phyloP scores from a whole-genome alignment of 2,329 filamentous ascomycete species.

The Stemphylium vesicarium region DNA sequence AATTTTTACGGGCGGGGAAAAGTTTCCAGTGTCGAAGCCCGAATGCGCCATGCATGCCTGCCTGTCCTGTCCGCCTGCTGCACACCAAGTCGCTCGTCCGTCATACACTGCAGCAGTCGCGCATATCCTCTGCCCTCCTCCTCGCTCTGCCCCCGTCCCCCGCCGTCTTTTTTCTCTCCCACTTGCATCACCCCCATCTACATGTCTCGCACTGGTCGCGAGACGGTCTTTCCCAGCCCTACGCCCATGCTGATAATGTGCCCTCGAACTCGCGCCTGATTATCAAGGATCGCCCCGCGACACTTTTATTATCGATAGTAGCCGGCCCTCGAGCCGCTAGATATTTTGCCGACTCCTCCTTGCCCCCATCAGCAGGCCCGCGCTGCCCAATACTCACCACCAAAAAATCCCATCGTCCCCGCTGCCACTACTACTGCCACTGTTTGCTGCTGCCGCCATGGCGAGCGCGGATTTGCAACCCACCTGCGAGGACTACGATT shows the following conservation, averaged over 20 bases:
- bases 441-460: constrained; percentile 26
- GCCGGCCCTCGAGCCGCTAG: constrained; percentile 25
- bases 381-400: constrained; percentile 9
- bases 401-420: neutral
- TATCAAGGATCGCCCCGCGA: constrained; percentile 24
- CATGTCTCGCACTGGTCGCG: constrained; percentile 13
- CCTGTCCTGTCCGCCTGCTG: constrained; percentile 12
- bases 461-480: constrained; percentile 31
- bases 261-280: constrained; percentile 27
- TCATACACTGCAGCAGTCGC: constrained; percentile 21
- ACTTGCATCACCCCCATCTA: neutral
- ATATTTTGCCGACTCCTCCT: constrained; percentile 20
- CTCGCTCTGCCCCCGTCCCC: constrained; percentile 7
- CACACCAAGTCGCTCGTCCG: constrained; percentile 11
- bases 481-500: constrained; percentile 51
- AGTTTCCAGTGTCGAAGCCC: constrained; percentile 29
- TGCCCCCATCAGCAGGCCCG: constrained; percentile 13
- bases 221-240: constrained; percentile 15
- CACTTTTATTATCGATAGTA: constrained; percentile 27
- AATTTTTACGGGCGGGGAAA: constrained; percentile 31
- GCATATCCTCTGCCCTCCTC: constrained; percentile 14
- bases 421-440: neutral
- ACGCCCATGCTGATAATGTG: constrained; percentile 15
- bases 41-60: constrained; percentile 27
- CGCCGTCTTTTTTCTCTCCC: constrained; percentile 2